phyloP scores from a whole-genome alignment of 371 early-diverging fungal species.

The Syncephalis plumigaleata region DNA sequence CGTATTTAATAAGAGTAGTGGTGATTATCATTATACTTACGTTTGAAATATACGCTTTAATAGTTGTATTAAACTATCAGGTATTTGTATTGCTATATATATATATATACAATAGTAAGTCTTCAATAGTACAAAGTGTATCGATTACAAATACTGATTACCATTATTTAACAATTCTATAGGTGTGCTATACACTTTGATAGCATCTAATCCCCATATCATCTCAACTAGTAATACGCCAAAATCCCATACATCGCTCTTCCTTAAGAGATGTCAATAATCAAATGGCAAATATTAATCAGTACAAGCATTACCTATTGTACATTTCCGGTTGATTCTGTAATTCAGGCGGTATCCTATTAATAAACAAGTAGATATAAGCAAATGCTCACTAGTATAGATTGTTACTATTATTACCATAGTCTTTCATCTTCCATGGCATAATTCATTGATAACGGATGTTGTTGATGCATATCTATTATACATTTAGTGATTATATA shows the following conservation, averaged over 20 bases:
- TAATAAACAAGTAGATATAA: too few species aligned
- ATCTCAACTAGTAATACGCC: slow-evolving; percentile 55
- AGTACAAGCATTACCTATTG: slow-evolving; percentile 11
- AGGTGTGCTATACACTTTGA: slow-evolving; percentile 29
- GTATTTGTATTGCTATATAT: neutral
- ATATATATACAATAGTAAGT: too few species aligned
- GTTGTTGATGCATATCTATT: slow-evolving; percentile 21
- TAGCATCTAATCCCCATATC: slow-evolving; percentile 43
- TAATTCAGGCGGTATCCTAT: slow-evolving; percentile 35
- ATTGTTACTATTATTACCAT: too few species aligned
- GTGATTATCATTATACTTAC: neutral
- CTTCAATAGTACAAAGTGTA: too few species aligned
- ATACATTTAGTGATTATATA: neutral
- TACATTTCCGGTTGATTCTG: slow-evolving; percentile 30
- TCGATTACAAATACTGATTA: neutral
- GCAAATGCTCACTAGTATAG: too few species aligned
- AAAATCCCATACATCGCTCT: slow-evolving; percentile 61
- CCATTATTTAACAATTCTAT: slow-evolving; percentile 28
- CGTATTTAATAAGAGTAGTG: neutral
- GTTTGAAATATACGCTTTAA: neutral
- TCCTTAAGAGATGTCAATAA: slow-evolving; percentile 14
- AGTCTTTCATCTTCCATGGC: slow-evolving; percentile 11
- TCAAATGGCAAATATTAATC: neutral
- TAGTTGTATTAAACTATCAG: neutral
- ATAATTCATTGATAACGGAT: slow-evolving; percentile 7